Base-by-base conservation (phyloP, 1,139 yeast species). In the Hansenula sp. region DNA sequence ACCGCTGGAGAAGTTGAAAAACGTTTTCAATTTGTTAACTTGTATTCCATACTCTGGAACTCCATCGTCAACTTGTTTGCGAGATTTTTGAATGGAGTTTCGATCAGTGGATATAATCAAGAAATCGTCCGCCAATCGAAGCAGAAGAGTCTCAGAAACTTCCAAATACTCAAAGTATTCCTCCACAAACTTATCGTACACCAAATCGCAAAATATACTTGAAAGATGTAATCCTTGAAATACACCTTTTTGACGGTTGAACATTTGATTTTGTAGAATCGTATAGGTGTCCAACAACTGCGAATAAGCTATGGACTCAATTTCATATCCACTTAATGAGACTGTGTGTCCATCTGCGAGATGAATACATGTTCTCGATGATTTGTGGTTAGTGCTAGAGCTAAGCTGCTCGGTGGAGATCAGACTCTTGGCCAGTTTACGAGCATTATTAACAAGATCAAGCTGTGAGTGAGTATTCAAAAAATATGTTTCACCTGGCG, bases 161-260 rank as follows among this genome's bases (percentile, higher is more conserved):
- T 47, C 44, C 2, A 54, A 41, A 1, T 53, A 44, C 2, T 64
- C 40, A 45, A 69, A 69, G 2, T 52, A 46, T n/a, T 73, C 64
- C n/a, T 69, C 68, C 3, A 85, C 75, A 38, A 90, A 59, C 9
- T 73, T 69, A 50, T 84, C 86, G 52, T 85, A 84, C 1, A 86
- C 77, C 6, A 89, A 55, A 50, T 89, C 87, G 50, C 96, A 89
- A 29, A 92, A 68, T 2, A 80, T 65, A 1, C 87, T 74, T 49
- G 96, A 94, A 14, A 90, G 61, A 1, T 83, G 79, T 8, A 88
- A 78, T 0, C 98, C 98, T 61, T 92, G 98, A 40, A 85, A 92
- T 0, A 92, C 73, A 0, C 98, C 98, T 11, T 68, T 62, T 31
- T 63, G 72, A 44, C 95, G 68, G 22, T 61, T 59, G 46, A 62